phyloP scores from a whole-genome alignment of 2,329 filamentous ascomycete species.

The Exophiala sideris region DNA sequence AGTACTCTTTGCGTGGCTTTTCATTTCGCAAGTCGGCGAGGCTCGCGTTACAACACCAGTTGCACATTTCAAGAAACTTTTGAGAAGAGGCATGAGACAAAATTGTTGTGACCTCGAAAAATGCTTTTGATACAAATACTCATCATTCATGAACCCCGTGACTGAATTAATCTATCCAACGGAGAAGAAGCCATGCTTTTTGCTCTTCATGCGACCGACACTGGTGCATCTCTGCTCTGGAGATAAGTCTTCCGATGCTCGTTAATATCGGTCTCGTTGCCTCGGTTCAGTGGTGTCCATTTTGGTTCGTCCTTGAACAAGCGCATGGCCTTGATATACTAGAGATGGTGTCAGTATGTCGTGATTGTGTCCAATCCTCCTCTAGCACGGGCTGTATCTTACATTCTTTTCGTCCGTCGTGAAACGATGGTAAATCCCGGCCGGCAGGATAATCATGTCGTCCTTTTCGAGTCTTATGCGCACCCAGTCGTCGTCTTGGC shows the following conservation, averaged over 20 bases:
- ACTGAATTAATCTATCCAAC: no score
- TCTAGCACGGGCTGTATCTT: slow-evolving; percentile 37
- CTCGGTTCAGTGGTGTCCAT: slow-evolving; percentile 90
- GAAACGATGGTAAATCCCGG: slow-evolving; percentile 96
- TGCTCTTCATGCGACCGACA: slow-evolving; percentile 13
- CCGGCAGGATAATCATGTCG: slow-evolving; percentile 88
- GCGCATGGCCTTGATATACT: slow-evolving; percentile 95
- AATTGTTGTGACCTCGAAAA: no score
- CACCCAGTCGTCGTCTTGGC: slow-evolving; percentile 81
- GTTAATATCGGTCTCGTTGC: slow-evolving; percentile 73
- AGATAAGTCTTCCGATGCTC: slow-evolving; percentile 76
- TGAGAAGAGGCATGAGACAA: no score
- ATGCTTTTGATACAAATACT: background rate
- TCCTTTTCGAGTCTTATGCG: slow-evolving; percentile 78
- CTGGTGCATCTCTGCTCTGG: slow-evolving; percentile 30
- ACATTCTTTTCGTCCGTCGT: slow-evolving; percentile 91
- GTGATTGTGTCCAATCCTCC: background rate
- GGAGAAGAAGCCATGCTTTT: no score
- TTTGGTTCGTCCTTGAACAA: slow-evolving; percentile 98
- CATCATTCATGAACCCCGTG: background rate
- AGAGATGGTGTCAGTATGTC: slow-evolving; percentile 13
- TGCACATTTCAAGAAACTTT: no score
- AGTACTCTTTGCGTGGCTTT: no score
- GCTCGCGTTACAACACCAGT: no score
- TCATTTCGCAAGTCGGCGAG: no score